These are phyloP conservation scores for Cyclanthera cordifolia DNA, from an alignment of 306 rosid genomes.

Conservation along the genomic window DNA sequence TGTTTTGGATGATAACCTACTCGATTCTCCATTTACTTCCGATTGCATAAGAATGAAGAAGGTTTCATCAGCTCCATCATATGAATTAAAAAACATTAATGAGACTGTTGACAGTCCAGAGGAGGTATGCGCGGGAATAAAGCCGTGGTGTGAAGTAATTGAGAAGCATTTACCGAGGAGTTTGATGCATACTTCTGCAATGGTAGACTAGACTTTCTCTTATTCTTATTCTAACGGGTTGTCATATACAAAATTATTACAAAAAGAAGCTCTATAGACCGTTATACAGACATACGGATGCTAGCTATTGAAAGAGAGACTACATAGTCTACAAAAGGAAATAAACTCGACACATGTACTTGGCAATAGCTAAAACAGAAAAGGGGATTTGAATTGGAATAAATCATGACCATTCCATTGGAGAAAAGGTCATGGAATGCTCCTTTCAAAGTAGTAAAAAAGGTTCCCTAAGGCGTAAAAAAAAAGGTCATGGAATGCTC, in stretches of 20 bases:
- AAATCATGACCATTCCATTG: neutral
- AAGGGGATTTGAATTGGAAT: neutral
- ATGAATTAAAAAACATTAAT: constrained; percentile 36
- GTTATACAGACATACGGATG: neutral
- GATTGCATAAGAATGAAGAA: constrained; percentile 74
- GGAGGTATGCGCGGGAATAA: constrained; percentile 39
- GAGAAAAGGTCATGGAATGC: too few relatives aligned
- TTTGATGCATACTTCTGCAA: constrained; percentile 49
- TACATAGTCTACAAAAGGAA: neutral
- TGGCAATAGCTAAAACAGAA: neutral
- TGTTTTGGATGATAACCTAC: constrained; percentile 61
- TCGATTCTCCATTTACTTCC: constrained; percentile 68
- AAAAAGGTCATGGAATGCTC: too few relatives aligned
- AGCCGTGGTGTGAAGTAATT: constrained; percentile 69
- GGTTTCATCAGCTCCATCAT: constrained; percentile 81
- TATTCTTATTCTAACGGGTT: neutral
- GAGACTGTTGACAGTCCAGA: constrained; percentile 20
- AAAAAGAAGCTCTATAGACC: neutral
- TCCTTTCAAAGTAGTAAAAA: too few relatives aligned
- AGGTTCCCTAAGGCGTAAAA: too few relatives aligned
- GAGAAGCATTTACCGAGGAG: constrained; percentile 67
- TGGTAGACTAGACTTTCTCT: constrained; percentile 31
- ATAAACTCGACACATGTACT: neutral
- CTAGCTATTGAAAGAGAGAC: neutral
- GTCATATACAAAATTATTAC: neutral